These are phyloP conservation scores for Globisporangium abappressorium DNA, from an alignment of 352 stramenopile species.

Conservation along the genomic window DNA sequence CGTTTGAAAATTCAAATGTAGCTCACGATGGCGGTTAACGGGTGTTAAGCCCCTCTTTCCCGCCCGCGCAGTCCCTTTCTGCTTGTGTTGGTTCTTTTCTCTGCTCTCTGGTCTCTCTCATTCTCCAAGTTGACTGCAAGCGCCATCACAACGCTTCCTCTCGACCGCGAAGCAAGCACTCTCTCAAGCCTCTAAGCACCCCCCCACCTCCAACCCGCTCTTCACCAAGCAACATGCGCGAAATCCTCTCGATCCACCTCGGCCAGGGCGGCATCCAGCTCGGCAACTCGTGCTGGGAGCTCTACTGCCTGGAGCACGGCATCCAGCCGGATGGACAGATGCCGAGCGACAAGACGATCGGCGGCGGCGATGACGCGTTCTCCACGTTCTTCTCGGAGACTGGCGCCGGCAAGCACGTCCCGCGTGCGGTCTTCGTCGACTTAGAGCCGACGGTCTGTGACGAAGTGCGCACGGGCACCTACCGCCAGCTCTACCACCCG, in stretches of 20 bases:
- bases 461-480: conserved; percentile 94
- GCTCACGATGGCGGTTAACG: neutral
- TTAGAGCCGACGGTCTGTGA: conserved; percentile 97
- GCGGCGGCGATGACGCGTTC: conserved; percentile 95
- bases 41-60: neutral
- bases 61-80: neutral
- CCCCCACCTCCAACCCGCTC: neutral
- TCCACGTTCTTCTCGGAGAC: conserved; percentile 97
- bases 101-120: conserved; percentile 1
- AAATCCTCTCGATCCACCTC: conserved; percentile 84
- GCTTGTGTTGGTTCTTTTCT: neutral
- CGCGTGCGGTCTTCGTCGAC: conserved; percentile 97
- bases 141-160: conserved; percentile 16
- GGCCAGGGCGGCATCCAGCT: conserved; percentile 90
- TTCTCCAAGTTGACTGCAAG: conserved; percentile 18
- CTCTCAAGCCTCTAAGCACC: neutral
- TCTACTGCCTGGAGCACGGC: conserved; percentile 81
- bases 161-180: conserved; percentile 3
- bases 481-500: conserved; percentile 96
- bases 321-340: conserved; percentile 95
- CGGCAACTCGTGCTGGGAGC: conserved; percentile 81
- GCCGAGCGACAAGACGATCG: conserved; percentile 91
- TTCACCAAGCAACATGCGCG: conserved; percentile 36
- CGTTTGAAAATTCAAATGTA: conserved; percentile 15
- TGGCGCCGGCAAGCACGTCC: conserved; percentile 95